Evolutionary conservation across 192 early-diverging fungal genomes (phyloP), one percentile per base, ranked within the genome.

Genomic region (Coemansia guatemalensis): DNA sequence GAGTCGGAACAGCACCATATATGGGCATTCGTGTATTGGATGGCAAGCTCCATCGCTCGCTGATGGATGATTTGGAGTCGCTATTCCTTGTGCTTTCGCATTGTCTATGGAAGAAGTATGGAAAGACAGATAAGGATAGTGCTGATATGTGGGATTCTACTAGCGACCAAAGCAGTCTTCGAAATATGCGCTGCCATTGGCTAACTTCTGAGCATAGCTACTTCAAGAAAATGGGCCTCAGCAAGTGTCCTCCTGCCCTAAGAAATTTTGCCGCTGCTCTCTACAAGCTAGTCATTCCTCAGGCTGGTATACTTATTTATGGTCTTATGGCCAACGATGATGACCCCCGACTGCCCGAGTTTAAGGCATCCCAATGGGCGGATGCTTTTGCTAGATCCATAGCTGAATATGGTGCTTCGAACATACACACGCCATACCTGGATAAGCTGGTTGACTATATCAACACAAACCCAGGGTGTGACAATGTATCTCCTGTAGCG

Each of bases 1-100:
- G 24, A 18, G 52, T 53, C 11, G 25, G 52, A 8, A 53, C 25
- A 24, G 52, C 52, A 9, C 52, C 52, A 24, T 53, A 53, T 53
- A 53, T 53, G 52, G 23, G 52, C 11, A 53, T 53, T 18, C 25
- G 25, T 18, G 29, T 8, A 4, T 29, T 53, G 21, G 17, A 11
- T 27, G 52, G 24, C 14, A 5, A 18, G 25, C 1, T 29, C 6
- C 14, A 12, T 18, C 25, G 52, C 24, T 53, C 52, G 4, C 25
- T 26, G 2, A 53, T 53, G 14, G 52, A 29, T 53, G 25, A 53
- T 29, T 26, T 53, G 5, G 52, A 53, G 12, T 53, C 52, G 1
- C 21, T 53, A 11, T 53, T 53, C 25, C 52, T 53, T 9, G 25
- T 53, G 1, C 18, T 53, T 9, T 53, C 52, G 25, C 52, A 24